Base-by-base conservation (phyloP, 202 grass and related monocot genomes). In the Hordeum pubiflorum region DNA sequence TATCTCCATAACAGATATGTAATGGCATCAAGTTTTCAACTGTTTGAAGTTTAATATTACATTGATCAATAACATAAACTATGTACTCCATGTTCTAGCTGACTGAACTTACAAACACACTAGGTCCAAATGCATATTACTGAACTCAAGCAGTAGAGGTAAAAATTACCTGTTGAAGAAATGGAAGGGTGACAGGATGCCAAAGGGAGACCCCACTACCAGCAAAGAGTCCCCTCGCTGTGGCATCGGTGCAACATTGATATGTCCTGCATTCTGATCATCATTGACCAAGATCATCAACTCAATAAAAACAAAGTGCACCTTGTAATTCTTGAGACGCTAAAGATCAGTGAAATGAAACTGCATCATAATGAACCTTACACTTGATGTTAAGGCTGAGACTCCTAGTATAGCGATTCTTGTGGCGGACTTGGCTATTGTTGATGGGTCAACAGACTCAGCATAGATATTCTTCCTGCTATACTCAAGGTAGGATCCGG, bases 401-500 rank as follows among this genome's bases (percentile, higher is more conserved):
- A 97, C 82, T 83, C 89, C 91, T 83, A 97, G 84, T 91, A 97
- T 77, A 66, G 91, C 91, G 75, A 97, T 92, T 91, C 90, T 92
- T 84, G 94, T 92, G 68, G 72, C 76, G 9, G 91, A 91, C 75
- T 86, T 94, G 29, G 86, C 81, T 81, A 90, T 62, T 72, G 74
- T 77, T 65, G 80, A 83, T 72, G 77, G 67, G 18, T 83, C 81
- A 13, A 24, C 74, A 83, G 79, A 87, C 20, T 82, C 80, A 85
- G 80, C 26, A 87, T 75, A 88, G 56, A 61, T 39, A 62, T 84
- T 52, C 26, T 75, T 88, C 78, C 43, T 81, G 15, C 83, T 59
- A 73, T 79, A 92, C 75, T 90, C 43, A 32, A 92, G 72, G 6
- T 61, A 89, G 89, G 75, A 70, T 77, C 77, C 81, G 52, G 17